Percentiles rank a stretch among this genome's conserved stretches.
Evolutionary conservation across 2,329 filamentous ascomycete species (phyloP).

Genomic region (Pseudogymnoascus sp.): DNA sequence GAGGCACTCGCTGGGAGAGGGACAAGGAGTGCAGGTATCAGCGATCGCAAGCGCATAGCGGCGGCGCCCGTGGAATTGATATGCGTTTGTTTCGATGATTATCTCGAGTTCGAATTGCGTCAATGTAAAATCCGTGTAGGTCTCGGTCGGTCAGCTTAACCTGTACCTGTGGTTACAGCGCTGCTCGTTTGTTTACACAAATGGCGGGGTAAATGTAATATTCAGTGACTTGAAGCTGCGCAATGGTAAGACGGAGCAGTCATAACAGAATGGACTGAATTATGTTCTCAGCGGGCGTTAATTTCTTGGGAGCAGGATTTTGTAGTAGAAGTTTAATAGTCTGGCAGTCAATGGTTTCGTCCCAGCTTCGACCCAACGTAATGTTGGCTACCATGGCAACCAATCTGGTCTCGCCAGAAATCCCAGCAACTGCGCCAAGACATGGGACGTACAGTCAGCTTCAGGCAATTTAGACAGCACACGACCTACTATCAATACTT

Average conservation of each 20-base stretch:
- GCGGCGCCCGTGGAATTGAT: not conserved
- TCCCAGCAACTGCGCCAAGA: not conserved
- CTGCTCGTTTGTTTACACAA: constrained; percentile 34
- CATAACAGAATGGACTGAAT: not conserved
- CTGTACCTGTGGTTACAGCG: constrained; percentile 23
- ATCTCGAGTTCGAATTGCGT: not conserved
- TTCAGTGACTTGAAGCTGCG: not conserved
- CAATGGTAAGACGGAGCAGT: not conserved
- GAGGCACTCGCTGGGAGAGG: not conserved
- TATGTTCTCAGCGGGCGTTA: not conserved
- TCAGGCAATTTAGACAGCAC: not conserved
- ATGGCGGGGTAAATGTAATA: not conserved
- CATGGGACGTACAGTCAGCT: not conserved
- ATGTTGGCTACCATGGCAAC: constrained; percentile 4
- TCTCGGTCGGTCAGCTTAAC: not conserved
- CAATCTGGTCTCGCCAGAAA: not conserved
- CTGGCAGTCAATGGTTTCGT: not conserved
- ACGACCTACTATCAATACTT: not conserved
- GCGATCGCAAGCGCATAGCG: not conserved
- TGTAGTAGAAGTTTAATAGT: not conserved
- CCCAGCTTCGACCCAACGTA: not conserved
- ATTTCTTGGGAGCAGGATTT: not conserved
- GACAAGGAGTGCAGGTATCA: not conserved
- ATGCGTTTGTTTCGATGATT: not conserved
- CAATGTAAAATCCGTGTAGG: not conserved